Base-by-base conservation (phyloP, 2,329 filamentous ascomycete species). In the Magnaporthiopsis incrustans region DNA sequence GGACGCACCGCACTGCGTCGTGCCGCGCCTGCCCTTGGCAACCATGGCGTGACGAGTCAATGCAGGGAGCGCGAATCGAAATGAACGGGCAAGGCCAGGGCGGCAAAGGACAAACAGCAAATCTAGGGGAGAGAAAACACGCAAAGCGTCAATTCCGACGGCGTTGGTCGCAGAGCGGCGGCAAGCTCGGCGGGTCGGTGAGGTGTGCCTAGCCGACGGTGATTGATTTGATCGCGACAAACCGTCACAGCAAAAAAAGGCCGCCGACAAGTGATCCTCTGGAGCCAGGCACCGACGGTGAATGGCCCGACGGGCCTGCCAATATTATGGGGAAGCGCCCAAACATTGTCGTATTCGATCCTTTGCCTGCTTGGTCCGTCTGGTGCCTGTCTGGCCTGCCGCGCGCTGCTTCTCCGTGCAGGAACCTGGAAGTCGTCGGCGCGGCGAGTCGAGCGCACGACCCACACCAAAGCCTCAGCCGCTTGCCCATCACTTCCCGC, bases 1-100 rank as follows among this genome's bases (percentile, higher is more conserved):
- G 26, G 35, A 25, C 38, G 35, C 25, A 11, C 61, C 15, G 61
- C 50, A 27, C 30, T 32, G 38, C 38, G 38, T 22, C 38, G 61
- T 30, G 22, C 30, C n/a, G 38, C 38, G 38, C 38, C 38, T 18
- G 32, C 30, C 30, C 30, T 30, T 50, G 4, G 38, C 38, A 18
- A 50, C 15, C 38, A 64, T 59, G 35, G 64, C 60, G 60, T 62
- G 64, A 60, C 64, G 60, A 64, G 64, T 62, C 57, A 65, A 65
- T 65, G 60, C 64, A 65, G 44, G 60, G 64, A 61, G 63, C 32
- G 58, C 35, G 64, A 62, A 62, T 62, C 38, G 60, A 64, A 64
- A 64, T 64, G 63, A 64, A 30, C 30, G 30, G 57, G 56, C 4
- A 26, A 30, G n/a, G 22, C 38, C 18, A 32, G 27, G 26, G 50